A percentile compares a stretch with the other conserved stretches of the same genome.
These are phyloP conservation scores for Diaporthe sp. DNA, from an alignment of 2,329 filamentous ascomycete species.

Conservation along the genomic window DNA sequence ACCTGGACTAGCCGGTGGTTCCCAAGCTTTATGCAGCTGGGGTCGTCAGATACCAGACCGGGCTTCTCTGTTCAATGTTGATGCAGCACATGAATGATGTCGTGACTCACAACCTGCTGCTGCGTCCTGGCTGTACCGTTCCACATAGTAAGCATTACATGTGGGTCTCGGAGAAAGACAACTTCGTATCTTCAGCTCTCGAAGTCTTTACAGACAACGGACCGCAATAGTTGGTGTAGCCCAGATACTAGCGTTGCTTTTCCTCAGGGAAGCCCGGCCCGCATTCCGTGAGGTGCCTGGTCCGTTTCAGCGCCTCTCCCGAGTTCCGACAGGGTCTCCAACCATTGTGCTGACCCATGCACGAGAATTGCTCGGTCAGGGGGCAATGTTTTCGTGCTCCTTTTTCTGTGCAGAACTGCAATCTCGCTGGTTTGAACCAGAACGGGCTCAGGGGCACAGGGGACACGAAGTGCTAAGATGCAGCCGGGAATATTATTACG, in stretches of 20 bases:
- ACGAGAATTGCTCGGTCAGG: conserved; percentile 2
- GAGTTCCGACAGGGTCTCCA: neutral
- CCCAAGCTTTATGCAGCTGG: neutral
- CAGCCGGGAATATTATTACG: neutral
- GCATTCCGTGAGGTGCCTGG: neutral
- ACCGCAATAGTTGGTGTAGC: neutral
- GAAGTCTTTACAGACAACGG: neutral
- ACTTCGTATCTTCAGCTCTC: neutral
- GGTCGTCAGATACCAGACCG: neutral
- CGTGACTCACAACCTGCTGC: neutral
- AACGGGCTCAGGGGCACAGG: neutral
- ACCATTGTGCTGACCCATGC: neutral
- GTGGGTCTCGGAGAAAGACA: neutral
- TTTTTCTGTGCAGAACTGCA: neutral
- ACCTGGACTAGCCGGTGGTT: neutral
- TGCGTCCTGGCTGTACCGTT: neutral
- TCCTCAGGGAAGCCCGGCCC: neutral
- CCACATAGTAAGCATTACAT: neutral
- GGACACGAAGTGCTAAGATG: neutral
- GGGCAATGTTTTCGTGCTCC: neutral
- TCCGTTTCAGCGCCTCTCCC: neutral
- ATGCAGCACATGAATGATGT: neutral
- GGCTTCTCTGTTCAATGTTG: neutral
- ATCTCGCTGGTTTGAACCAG: neutral
- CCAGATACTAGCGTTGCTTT: conserved; percentile 6